phyloP scores from a whole-genome alignment of 1,284 basidiomycete genomes.

The Takashimella tepidaria region DNA sequence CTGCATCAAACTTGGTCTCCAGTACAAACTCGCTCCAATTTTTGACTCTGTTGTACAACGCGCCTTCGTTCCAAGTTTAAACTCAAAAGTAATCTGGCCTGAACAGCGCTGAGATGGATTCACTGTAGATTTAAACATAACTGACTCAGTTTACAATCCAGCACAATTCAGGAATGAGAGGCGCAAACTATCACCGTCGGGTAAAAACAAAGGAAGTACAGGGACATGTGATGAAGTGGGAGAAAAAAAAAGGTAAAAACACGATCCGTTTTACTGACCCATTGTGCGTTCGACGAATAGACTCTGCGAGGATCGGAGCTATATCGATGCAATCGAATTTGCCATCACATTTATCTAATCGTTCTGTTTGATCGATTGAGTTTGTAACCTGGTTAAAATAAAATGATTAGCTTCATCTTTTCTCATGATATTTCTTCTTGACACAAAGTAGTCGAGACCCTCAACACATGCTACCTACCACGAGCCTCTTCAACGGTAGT shows the following conservation, averaged over 20 bases:
- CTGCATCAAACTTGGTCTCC: too few species aligned
- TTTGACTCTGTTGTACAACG: constrained; percentile 5
- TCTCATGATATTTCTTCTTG: too few species aligned
- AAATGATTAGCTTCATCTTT: too few species aligned
- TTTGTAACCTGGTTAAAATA: constrained; percentile 60
- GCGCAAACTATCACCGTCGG: too few species aligned
- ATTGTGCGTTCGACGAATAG: constrained; percentile 93
- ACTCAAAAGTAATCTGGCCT: constrained; percentile 29
- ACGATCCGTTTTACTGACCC: constrained; percentile 68
- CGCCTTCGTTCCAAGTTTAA: not conserved
- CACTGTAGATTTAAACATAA: constrained; percentile 13
- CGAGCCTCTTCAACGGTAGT: constrained; percentile 77
- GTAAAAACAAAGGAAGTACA: too few species aligned
- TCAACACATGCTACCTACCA: constrained; percentile 62
- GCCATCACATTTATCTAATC: constrained; percentile 46
- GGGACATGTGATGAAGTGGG: not conserved
- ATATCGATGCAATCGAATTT: constrained; percentile 67
- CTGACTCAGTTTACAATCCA: not conserved
- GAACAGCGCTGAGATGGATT: constrained; percentile 44
- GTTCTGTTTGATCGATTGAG: constrained; percentile 64
- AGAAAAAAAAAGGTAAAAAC: too few species aligned
- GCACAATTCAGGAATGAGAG: too few species aligned
- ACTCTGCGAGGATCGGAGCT: constrained; percentile 86
- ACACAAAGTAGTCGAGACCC: constrained; percentile 37
- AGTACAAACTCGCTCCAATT: too few species aligned